These are phyloP conservation scores for Nicotiana attenuata DNA, from an alignment of 257 asterid species.

Conservation along the genomic window DNA sequence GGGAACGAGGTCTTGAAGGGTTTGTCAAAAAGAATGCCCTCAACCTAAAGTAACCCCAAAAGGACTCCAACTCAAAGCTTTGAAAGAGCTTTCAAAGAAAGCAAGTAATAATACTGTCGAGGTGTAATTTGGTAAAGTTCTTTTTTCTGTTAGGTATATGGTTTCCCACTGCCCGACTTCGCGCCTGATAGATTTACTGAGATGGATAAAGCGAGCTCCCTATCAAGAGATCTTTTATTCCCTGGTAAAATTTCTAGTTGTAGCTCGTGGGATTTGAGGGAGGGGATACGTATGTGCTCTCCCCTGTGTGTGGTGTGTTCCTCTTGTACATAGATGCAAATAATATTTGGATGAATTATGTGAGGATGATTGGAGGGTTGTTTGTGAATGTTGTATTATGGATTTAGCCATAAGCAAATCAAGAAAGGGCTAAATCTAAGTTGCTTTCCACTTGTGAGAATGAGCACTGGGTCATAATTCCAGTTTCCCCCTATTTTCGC, in stretches of 20 bases:
- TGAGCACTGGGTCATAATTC: background rate
- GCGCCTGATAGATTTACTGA: no score
- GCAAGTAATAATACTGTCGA: conserved; percentile 19
- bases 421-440: background rate
- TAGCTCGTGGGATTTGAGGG: background rate
- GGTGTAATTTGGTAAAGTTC: conserved; percentile 27
- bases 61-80: conserved; percentile 33
- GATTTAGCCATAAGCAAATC: background rate
- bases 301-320: background rate
- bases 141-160: background rate
- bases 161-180: background rate
- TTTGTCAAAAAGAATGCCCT: conserved; percentile 56
- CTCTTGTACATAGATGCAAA: background rate
- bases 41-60: conserved; percentile 50
- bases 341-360: background rate
- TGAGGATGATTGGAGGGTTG: background rate
- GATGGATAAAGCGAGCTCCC: background rate
- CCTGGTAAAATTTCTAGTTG: background rate
- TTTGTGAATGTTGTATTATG: background rate
- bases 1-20: conserved; percentile 66
- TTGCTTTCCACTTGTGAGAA: background rate
- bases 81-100: conserved; percentile 24
- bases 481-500: background rate
- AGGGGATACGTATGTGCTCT: background rate
- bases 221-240: background rate